Evolutionary conservation across 1,284 basidiomycete species (phyloP), one percentile per base, ranked within the genome.

Genomic region (Fistulinella cinereoalba): DNA sequence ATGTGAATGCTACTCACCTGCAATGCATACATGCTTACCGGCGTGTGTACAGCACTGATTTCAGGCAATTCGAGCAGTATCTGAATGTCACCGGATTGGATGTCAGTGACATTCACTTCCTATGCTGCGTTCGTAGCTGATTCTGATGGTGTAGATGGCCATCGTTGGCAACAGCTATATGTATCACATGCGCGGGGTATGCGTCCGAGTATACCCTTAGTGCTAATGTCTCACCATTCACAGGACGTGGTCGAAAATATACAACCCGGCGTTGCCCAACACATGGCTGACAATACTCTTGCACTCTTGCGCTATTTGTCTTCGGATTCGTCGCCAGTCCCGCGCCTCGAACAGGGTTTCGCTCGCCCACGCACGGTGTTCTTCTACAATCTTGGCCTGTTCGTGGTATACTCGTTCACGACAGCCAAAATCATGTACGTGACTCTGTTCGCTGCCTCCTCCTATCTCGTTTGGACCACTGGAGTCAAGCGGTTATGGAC

Each of bases 11-110:
- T 4, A 8, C 7, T 5, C 36, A 6, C 8, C 24, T 33, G 2
- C 8, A 31, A 10, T 12, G 18, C 8, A 2, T 74, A 1, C 9
- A 25, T 38, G 23, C 33, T 42, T 32, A 49, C 44, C 10, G 18
- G 44, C 34, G 13, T 11, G 6, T 37, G 18, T 45, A 38, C 40
- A 92, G 90, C 60, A 97, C 92, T 36, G 92, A 96, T 64, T 96
- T 95, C 59, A 81, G 92, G 27, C 95, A 98, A 61, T 99, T 98
- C 55, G 89, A 94, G 59, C 73, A 89, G 53, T 99, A 99, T 64
- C 75, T 97, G 28, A 87, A 88, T 56, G 81, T 93, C 15, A 86
- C 89, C 0, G 92, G 92, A 18, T 69, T 94, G 24, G 92, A 94
- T 64, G 88, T 88, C 57, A 61, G 83, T n/a, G 22, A 2, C 8